Conservation (phyloP, 352 stramenopile genomes). For the Pythium brassicae region DNA sequence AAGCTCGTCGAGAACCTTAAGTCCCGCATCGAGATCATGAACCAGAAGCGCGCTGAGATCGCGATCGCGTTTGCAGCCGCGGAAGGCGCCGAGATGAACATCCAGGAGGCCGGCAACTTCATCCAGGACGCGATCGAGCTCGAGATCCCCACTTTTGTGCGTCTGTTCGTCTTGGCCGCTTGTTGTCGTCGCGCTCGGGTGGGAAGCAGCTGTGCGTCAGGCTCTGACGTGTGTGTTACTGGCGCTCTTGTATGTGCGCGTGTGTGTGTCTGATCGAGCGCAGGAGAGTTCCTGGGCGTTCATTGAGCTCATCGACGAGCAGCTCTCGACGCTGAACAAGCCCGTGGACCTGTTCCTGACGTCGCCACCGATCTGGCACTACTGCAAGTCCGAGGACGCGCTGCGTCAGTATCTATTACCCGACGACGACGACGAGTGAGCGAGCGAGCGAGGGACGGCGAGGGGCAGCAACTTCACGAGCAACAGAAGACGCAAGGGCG, state of each 20-base stretch:
- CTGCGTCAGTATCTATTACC: constrained; percentile 76
- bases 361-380: constrained; percentile 75
- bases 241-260: neutral
- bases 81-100: constrained; percentile 71
- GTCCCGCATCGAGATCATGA: constrained; percentile 82
- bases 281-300: constrained; percentile 82
- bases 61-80: constrained; percentile 63
- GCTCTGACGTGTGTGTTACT: neutral
- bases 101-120: constrained; percentile 78
- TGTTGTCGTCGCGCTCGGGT: neutral
- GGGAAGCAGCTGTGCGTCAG: neutral
- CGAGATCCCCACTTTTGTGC: constrained; percentile 42
- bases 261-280: neutral
- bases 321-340: constrained; percentile 58
- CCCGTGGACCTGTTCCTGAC: constrained; percentile 68
- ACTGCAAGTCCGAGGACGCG: constrained; percentile 75
- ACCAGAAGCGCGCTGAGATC: constrained; percentile 77
- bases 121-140: constrained; percentile 80
- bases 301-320: constrained; percentile 71
- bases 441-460: neutral
- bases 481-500: too few relatives aligned
- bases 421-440: constrained; percentile 57
- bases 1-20: constrained; percentile 79
- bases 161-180: neutral
- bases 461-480: too few relatives aligned